Conservation (phyloP, 2,329 filamentous ascomycete species). For the Paecilomyces variotii region DNA sequence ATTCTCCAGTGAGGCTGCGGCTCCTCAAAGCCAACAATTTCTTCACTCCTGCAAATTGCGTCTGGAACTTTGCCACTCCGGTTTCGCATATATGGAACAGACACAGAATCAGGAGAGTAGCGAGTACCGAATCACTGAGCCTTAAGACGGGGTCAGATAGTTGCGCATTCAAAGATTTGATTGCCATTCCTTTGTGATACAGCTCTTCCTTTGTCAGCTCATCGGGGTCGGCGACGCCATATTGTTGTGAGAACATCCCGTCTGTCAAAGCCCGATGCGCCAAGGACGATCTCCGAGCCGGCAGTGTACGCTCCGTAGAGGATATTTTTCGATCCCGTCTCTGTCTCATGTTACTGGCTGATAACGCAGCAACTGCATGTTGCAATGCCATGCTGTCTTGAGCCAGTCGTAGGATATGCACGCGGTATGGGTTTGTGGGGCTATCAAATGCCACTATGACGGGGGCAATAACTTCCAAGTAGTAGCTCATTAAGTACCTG, state of each 20-base stretch:
- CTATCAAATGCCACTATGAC: constrained; percentile 88
- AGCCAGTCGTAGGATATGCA: constrained; percentile 72
- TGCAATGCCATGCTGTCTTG: constrained; percentile 73
- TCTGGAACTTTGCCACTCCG: constrained; percentile 85
- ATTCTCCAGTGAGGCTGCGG: constrained; percentile 50
- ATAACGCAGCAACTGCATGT: constrained; percentile 82
- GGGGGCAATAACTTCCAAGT: constrained; percentile 83
- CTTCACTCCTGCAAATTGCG: constrained; percentile 86
- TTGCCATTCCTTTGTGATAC: constrained; percentile 75
- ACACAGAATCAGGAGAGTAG: constrained; percentile 78
- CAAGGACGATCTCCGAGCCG: constrained; percentile 41
- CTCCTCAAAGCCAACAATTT: constrained; percentile 76
- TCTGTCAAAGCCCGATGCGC: constrained; percentile 37
- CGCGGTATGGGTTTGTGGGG: constrained; percentile 75
- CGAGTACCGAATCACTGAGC: constrained; percentile 77
- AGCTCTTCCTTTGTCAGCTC: constrained; percentile 69
- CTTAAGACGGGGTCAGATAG: constrained; percentile 68
- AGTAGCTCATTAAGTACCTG: constrained; percentile 87
- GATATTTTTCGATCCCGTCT: constrained; percentile 51
- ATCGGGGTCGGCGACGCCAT: constrained; percentile 40
- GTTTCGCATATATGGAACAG: constrained; percentile 92
- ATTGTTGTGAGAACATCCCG: constrained; percentile 24
- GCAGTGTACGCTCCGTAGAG: constrained; percentile 45
- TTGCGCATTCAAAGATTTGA: constrained; percentile 74
- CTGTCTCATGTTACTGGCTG: constrained; percentile 86